phyloP scores from a whole-genome alignment of 2,329 filamentous ascomycete genomes.

The Colletotrichum sp. region DNA sequence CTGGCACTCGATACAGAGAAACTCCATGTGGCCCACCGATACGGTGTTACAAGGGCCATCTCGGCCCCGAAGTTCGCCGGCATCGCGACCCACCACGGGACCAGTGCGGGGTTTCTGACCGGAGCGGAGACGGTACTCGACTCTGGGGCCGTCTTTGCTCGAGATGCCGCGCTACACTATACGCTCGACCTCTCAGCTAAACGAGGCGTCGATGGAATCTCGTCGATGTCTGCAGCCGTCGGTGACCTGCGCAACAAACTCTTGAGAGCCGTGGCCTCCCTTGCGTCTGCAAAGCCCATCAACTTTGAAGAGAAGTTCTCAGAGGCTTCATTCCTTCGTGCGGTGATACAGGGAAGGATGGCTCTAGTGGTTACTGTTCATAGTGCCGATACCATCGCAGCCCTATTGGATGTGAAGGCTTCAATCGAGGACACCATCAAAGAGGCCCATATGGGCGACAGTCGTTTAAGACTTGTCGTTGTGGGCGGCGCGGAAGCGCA shows the following conservation, averaged over 20 bases:
- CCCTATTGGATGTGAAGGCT: constrained; percentile 61
- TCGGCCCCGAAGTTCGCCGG: constrained; percentile 55
- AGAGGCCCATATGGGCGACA: not conserved
- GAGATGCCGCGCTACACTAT: constrained; percentile 63
- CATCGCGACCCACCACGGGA: constrained; percentile 54
- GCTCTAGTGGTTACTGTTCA: constrained; percentile 64
- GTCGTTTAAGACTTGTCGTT: constrained; percentile 54
- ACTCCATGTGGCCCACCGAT: constrained; percentile 53
- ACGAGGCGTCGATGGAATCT: constrained; percentile 35
- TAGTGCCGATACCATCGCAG: constrained; percentile 67
- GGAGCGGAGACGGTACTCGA: constrained; percentile 50
- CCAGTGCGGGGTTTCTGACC: constrained; percentile 63
- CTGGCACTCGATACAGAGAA: constrained; percentile 63
- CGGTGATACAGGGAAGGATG: constrained; percentile 57
- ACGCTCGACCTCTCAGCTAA: constrained; percentile 56
- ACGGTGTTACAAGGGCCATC: constrained; percentile 64
- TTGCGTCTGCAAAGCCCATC: constrained; percentile 34
- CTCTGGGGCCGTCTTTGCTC: constrained; percentile 54
- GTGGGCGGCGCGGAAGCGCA: constrained; percentile 68
- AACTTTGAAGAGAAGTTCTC: constrained; percentile 47
- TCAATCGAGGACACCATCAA: constrained; percentile 51
- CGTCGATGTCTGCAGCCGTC: constrained; percentile 59
- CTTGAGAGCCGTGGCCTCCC: constrained; percentile 49
- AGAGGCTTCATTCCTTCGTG: constrained; percentile 54
- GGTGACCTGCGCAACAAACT: constrained; percentile 58